These are phyloP conservation scores for Solanum megistacrolobum DNA, from an alignment of 257 asterid genomes.

Conservation along the genomic window DNA sequence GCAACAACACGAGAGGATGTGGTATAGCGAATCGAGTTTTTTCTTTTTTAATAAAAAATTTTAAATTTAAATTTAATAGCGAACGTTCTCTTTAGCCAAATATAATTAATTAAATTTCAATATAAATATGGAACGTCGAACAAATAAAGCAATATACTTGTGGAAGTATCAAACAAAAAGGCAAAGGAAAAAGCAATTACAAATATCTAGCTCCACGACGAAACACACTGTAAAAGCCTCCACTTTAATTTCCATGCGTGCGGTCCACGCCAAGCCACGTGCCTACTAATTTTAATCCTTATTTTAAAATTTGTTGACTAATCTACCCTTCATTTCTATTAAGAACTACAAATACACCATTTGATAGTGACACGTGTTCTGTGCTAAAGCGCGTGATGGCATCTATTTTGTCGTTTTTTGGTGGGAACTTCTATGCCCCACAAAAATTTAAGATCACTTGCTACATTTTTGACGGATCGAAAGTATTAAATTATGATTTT, in stretches of 20 bases:
- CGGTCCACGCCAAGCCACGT: constrained; percentile 25
- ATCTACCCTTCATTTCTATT: background rate
- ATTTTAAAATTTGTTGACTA: background rate
- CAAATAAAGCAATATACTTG: no score
- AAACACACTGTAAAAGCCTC: background rate
- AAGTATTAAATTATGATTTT: no score
- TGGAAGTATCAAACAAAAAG: background rate
- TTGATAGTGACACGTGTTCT: constrained; percentile 11
- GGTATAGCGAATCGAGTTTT: accelerated
- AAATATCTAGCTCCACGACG: background rate
- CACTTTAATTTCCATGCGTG: constrained; percentile 4
- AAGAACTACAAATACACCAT: background rate
- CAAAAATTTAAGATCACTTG: no score
- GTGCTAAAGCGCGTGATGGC: constrained; percentile 20
- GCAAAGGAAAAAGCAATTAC: background rate
- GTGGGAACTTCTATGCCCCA: background rate
- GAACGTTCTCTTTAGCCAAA: accelerated
- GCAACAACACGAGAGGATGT: no score
- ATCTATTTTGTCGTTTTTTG: constrained; percentile 12
- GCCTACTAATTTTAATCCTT: constrained; percentile 1
- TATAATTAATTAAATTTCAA: no score
- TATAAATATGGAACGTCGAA: accelerated
- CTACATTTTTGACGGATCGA: accelerated
- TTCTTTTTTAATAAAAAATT: accelerated
- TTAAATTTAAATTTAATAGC: no score